Evolutionary conservation across 2,329 filamentous ascomycete species (phyloP), one percentile per base, ranked within the genome.

Genomic region (Colletotrichum sp.): DNA sequence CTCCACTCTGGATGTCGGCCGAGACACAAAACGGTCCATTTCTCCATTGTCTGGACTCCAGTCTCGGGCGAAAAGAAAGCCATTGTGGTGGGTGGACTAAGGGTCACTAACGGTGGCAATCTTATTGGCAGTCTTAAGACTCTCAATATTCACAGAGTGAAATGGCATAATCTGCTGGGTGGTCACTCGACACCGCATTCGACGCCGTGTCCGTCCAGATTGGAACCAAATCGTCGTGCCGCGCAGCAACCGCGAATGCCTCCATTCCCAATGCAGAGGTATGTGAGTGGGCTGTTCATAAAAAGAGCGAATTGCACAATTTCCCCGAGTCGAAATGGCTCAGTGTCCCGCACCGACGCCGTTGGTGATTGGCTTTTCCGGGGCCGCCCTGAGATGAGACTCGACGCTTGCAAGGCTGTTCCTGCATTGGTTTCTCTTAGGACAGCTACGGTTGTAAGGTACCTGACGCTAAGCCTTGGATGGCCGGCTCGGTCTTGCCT

Each of bases 391-490:
- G 16, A n/a, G n/a, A 21, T 39, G 24, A 32, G 30, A 55, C 36
- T 24, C 16, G 26, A 21, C 32, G 28, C 55, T 24, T 62, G 52
- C 67, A 28, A 71, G 39, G 52, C 30, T 62, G 60, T 64, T 60
- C 71, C 62, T 75, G 63, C 70, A 59, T 71, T 52, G 28, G 55
- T 15, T 63, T 26, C n/a, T 49, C n/a, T 49, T 7, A 12, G 18
- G 18, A 44, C 16, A n/a, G 39, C 16, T 44, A 10, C 8, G 16
- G 36, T 44, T 18, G 16, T 44, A 44, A 44, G 21, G 74, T 76
- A 66, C 71, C 71, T 75, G 66, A 66, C 71, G 71, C 75, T 76
- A 76, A 76, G 72, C 75, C 71, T 16, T 55, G 62, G 24, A 71
- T 49, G 60, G 49, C 49, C 30, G 64, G 59, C 70, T 68, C 69